These are phyloP conservation scores for Macadamia integrifolia DNA, from an alignment of 164 flowering plant genomes.

Conservation along the genomic window DNA sequence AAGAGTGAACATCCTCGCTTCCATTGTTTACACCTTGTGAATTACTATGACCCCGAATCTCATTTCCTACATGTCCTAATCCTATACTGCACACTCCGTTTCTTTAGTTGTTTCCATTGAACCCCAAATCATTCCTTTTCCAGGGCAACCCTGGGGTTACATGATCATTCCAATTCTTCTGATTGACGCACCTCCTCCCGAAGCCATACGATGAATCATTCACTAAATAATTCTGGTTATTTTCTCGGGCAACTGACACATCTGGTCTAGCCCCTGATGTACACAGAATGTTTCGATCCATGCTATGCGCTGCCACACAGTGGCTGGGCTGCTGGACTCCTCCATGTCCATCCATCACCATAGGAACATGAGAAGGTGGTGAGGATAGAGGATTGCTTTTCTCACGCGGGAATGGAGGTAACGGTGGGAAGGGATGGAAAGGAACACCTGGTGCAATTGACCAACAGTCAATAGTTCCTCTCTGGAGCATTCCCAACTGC, in stretches of 20 bases:
- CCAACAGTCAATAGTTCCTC: constrained; percentile 44
- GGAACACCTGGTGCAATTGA: constrained; percentile 60
- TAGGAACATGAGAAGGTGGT: constrained; percentile 9
- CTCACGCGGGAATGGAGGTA: constrained; percentile 54
- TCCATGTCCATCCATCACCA: constrained; percentile 9
- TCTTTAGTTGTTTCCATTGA: constrained; percentile 28
- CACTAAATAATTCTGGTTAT: constrained; percentile 22
- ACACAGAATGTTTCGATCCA: constrained; percentile 22
- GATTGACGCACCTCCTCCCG: constrained; percentile 58
- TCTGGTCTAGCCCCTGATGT: constrained; percentile 20
- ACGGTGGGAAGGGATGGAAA: constrained; percentile 85
- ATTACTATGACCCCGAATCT: constrained; percentile 13
- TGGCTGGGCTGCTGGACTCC: constrained; percentile 17
- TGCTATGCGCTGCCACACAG: constrained; percentile 10
- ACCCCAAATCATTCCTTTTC: constrained; percentile 34
- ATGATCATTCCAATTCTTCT: constrained; percentile 51
- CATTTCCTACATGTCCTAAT: constrained; percentile 25
- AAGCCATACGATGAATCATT: constrained; percentile 35
- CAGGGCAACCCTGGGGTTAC: constrained; percentile 43
- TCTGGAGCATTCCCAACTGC: constrained; percentile 44
- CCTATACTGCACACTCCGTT: constrained; percentile 23
- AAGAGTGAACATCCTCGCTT: constrained; percentile 18
- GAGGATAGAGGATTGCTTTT: constrained; percentile 12
- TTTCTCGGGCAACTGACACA: constrained; percentile 18
- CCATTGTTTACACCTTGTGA: constrained; percentile 21